Evolutionary conservation across 257 asterid species (phyloP).

Genomic region (Plantago major): DNA sequence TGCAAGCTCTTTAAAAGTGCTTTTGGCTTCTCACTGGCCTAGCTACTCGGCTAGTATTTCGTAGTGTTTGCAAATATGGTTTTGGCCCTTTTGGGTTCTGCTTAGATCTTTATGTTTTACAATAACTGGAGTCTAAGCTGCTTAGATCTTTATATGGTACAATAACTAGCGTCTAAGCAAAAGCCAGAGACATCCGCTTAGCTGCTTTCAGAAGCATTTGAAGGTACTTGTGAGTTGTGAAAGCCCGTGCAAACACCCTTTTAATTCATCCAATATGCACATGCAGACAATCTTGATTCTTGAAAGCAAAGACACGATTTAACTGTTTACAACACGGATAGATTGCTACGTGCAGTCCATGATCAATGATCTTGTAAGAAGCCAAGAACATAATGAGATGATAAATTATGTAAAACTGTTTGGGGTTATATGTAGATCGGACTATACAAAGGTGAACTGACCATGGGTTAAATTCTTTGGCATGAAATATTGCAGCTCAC

Average conservation of each 20-base stretch:
- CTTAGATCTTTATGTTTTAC: too few relatives aligned
- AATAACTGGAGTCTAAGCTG: too few relatives aligned
- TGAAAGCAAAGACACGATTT: not conserved
- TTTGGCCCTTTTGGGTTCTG: too few relatives aligned
- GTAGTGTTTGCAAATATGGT: not conserved
- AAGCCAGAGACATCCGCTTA: too few relatives aligned
- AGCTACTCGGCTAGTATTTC: too few relatives aligned
- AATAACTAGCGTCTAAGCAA: too few relatives aligned
- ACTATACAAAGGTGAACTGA: not conserved
- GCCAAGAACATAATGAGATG: not conserved
- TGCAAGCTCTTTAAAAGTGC: not conserved
- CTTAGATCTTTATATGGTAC: too few relatives aligned
- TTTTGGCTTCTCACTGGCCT: too few relatives aligned
- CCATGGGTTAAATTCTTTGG: not conserved
- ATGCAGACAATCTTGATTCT: too few relatives aligned
- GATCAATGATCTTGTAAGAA: too few relatives aligned
- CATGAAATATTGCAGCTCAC: slow-evolving; percentile 14
- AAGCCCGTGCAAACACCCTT: too few relatives aligned
- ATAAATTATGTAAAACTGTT: not conserved
- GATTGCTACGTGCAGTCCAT: not conserved
- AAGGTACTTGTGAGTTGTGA: not conserved
- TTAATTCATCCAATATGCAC: too few relatives aligned
- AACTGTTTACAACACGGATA: not conserved
- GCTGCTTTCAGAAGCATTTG: not conserved
- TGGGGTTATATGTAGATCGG: not conserved